phyloP scores from a whole-genome alignment of 2,329 filamentous ascomycete genomes.

The Cladosporium sp. region DNA sequence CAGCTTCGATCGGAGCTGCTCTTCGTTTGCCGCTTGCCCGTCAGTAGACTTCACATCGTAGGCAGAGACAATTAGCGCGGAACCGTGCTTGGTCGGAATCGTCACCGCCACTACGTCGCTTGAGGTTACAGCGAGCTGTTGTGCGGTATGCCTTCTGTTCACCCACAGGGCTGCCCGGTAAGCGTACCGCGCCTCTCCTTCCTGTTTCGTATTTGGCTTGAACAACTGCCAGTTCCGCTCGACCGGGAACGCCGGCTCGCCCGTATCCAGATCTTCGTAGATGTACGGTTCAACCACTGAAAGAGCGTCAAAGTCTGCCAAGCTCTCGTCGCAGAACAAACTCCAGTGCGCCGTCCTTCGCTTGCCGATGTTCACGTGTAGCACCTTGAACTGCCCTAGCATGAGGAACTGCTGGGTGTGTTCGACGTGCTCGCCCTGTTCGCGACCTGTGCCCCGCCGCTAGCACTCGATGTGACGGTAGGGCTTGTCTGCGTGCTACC shows the following conservation, averaged over 20 bases:
- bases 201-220: neutral
- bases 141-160: neutral
- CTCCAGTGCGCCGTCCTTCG: neutral
- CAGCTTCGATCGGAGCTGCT: neutral
- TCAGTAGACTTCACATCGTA: neutral
- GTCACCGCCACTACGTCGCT: neutral
- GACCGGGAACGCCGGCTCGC: neutral
- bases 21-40: neutral
- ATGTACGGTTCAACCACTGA: neutral
- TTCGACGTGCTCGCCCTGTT: too few relatives aligned
- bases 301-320: neutral
- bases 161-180: neutral
- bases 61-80: neutral
- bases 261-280: neutral
- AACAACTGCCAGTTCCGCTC: neutral
- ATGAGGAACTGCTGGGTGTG: neutral
- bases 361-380: slow-evolving; percentile 1
- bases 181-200: neutral
- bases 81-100: neutral
- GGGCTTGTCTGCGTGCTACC: too few relatives aligned
- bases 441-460: too few relatives aligned
- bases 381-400: neutral
- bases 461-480: too few relatives aligned
- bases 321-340: neutral
- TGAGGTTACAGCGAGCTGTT: neutral